phyloP scores from a whole-genome alignment of 495 filamentous ascomycete species.

The Tuber brumale region DNA sequence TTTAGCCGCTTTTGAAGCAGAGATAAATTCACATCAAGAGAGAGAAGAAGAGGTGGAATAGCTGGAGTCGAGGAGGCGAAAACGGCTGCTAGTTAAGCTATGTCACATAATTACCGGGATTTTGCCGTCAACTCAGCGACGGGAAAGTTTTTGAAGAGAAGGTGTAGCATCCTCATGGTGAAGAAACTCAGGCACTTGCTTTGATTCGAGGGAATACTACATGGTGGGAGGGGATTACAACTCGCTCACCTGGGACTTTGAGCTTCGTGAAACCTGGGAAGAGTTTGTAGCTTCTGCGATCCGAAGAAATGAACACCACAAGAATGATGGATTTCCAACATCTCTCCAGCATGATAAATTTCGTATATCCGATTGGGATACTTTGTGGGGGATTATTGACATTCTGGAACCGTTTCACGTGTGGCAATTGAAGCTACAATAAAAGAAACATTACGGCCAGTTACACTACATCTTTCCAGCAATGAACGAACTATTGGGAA shows the following conservation, averaged over 20 bases:
- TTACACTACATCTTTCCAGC: conserved; percentile 6
- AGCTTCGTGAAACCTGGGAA: conserved; percentile 14
- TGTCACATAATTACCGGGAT: conserved; percentile 22
- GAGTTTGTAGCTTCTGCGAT: conserved; percentile 18
- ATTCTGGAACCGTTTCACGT: conserved; percentile 17
- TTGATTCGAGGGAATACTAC: conserved; percentile 20
- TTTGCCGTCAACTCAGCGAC: background rate
- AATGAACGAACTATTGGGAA: too few relatives aligned
- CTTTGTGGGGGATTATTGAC: background rate
- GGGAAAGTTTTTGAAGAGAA: conserved; percentile 18
- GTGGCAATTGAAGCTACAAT: conserved; percentile 9
- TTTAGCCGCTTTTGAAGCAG: background rate
- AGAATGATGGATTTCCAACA: background rate
- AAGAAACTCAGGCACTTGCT: conserved; percentile 2
- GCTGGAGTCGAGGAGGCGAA: conserved; percentile 13
- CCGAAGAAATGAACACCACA: background rate
- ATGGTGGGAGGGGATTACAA: conserved; percentile 21
- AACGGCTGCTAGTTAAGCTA: conserved; percentile 20
- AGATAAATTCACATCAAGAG: background rate
- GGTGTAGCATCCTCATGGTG: background rate
- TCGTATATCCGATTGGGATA: too few relatives aligned
- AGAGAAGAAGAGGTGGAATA: background rate
- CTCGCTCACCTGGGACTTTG: conserved; percentile 9
- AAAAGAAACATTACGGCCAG: conserved; percentile 5
- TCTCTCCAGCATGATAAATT: too few relatives aligned